phyloP scores from a whole-genome alignment of 352 stramenopile species.

The Globisporangium cystogenes region DNA sequence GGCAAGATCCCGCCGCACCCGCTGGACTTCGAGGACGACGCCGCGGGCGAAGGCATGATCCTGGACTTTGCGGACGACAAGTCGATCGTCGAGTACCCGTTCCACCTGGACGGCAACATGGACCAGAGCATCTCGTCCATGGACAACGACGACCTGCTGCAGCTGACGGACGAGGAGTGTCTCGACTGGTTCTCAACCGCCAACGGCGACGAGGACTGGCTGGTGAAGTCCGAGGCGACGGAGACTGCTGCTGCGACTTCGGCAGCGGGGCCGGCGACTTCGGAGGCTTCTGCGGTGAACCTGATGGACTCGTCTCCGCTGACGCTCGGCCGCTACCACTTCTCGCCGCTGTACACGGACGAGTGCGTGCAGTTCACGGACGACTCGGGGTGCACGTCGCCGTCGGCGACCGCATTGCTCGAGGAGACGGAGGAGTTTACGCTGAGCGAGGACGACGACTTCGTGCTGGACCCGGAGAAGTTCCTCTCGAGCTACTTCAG shows the following conservation, averaged over 20 bases:
- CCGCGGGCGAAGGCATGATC: constrained; percentile 43
- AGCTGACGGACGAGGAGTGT: constrained; percentile 72
- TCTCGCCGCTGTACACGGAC: constrained; percentile 21
- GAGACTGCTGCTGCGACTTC: not conserved
- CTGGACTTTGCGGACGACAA: constrained; percentile 80
- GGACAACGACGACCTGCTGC: constrained; percentile 73
- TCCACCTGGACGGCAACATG: constrained; percentile 27
- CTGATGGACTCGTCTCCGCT: constrained; percentile 10
- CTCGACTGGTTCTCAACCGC: constrained; percentile 77
- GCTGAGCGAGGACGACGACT: constrained; percentile 68
- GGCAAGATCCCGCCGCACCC: constrained; percentile 25
- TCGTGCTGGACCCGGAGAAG: constrained; percentile 82
- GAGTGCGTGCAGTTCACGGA: constrained; percentile 20
- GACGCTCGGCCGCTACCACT: constrained; percentile 17
- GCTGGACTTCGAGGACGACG: constrained; percentile 50
- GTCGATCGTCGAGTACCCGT: constrained; percentile 49
- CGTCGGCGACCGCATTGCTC: constrained; percentile 20
- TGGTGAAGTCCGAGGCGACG: constrained; percentile 15
- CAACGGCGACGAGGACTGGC: constrained; percentile 20
- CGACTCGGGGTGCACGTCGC: constrained; percentile 3
- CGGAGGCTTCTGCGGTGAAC: not conserved
- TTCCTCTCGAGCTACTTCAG: constrained; percentile 85
- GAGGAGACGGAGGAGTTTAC: constrained; percentile 20
- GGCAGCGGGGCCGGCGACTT: not conserved
- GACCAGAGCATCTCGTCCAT: constrained; percentile 55